Evolutionary conservation across 2,329 filamentous ascomycete species (phyloP).

Genomic region (Fusarium secorum): DNA sequence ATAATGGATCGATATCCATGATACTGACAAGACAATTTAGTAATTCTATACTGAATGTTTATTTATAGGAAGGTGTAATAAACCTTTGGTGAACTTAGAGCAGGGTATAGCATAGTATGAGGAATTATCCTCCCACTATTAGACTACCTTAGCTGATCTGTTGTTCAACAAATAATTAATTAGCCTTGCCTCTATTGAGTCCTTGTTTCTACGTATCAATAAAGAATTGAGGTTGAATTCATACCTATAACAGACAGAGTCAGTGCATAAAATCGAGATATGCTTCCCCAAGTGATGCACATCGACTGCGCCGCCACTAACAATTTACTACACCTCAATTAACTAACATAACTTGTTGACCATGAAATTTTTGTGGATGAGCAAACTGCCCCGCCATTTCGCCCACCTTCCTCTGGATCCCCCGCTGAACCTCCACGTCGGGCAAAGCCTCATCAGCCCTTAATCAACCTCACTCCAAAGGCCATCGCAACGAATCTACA

Average conservation of each 20-base stretch:
- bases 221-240: background rate
- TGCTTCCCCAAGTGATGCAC: background rate
- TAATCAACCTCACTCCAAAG: conserved; percentile 23
- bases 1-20: background rate
- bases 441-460: conserved; percentile 35
- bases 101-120: background rate
- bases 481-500: background rate
- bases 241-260: no score
- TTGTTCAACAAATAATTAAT: background rate
- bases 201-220: background rate
- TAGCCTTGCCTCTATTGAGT: no score
- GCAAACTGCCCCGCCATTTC: conserved; percentile 37
- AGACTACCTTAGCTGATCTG: no score
- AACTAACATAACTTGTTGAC: conserved; percentile 6
- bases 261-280: background rate
- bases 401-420: conserved; percentile 23
- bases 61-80: background rate
- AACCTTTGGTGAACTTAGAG: background rate
- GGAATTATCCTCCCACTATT: background rate
- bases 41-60: background rate
- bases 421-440: conserved; percentile 43
- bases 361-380: conserved; percentile 28
- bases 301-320: conserved; percentile 21
- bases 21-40: background rate
- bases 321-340: conserved; percentile 21